phyloP scores from a whole-genome alignment of 768 basidiomycete genomes.

The Boletus patriciae region DNA sequence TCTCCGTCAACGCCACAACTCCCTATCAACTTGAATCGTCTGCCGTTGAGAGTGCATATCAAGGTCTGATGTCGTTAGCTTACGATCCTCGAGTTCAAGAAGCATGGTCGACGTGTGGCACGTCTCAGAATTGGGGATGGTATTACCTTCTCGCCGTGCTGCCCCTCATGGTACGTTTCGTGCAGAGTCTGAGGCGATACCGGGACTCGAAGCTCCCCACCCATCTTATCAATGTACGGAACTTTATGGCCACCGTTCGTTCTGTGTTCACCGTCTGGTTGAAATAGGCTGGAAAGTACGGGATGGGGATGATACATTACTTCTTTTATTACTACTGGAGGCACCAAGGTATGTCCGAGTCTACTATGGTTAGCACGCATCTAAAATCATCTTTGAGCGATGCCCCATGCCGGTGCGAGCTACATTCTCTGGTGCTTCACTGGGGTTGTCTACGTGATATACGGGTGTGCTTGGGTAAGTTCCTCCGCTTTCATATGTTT shows the following conservation, averaged over 20 bases:
- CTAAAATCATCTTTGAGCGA: slow-evolving; percentile 16
- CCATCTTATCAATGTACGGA: slow-evolving; percentile 80
- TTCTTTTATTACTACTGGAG: slow-evolving; percentile 78
- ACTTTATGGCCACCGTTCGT: not conserved
- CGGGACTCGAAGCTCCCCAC: slow-evolving; percentile 67
- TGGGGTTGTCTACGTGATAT: slow-evolving; percentile 61
- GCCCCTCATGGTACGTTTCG: slow-evolving; percentile 72
- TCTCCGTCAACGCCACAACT: not conserved
- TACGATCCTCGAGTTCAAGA: slow-evolving; percentile 39
- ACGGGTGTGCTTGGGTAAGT: slow-evolving; percentile 77
- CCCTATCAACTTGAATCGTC: not conserved
- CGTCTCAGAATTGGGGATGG: slow-evolving; percentile 53
- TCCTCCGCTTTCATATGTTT: not conserved
- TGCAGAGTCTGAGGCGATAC: slow-evolving; percentile 88
- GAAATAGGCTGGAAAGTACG: slow-evolving; percentile 80
- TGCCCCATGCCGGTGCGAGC: slow-evolving; percentile 40
- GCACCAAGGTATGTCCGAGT: slow-evolving; percentile 46
- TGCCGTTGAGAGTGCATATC: not conserved
- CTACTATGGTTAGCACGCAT: not conserved
- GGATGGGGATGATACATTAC: slow-evolving; percentile 59
- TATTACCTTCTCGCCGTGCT: slow-evolving; percentile 58
- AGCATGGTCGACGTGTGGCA: slow-evolving; percentile 43
- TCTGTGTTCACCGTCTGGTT: not conserved
- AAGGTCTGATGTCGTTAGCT: slow-evolving; percentile 1
- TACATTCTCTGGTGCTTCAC: slow-evolving; percentile 74